phyloP scores from a whole-genome alignment of 2,329 filamentous ascomycete genomes.

The Trichoderma sp. region DNA sequence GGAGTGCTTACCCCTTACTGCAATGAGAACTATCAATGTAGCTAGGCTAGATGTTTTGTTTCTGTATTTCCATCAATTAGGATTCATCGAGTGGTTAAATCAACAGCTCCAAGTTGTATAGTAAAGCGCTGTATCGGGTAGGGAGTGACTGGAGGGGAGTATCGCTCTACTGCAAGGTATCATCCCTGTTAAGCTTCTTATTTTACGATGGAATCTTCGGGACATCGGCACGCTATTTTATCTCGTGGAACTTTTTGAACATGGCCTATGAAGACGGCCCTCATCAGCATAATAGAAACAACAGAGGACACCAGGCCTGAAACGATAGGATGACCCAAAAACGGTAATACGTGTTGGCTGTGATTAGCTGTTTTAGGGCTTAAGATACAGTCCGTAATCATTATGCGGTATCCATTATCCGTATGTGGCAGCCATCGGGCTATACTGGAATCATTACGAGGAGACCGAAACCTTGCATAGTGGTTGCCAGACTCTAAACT shows the following conservation, averaged over 20 bases:
- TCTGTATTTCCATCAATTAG: too few relatives aligned
- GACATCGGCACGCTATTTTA: not conserved
- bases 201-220: not conserved
- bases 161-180: not conserved
- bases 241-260: not conserved
- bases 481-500: not conserved
- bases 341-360: not conserved
- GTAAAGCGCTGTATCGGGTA: not conserved
- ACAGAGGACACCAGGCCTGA: not conserved
- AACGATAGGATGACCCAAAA: not conserved
- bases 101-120: not conserved
- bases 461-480: not conserved
- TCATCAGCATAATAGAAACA: not conserved
- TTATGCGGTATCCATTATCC: too few relatives aligned
- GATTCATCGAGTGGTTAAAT: too few relatives aligned
- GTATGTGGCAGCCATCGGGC: too few relatives aligned
- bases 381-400: not conserved
- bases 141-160: not conserved
- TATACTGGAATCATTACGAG: not conserved
- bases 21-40: not conserved
- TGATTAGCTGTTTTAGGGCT: not conserved
- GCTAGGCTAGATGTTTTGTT: too few relatives aligned
- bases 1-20: not conserved
- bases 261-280: not conserved
- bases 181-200: not conserved